phyloP scores from a whole-genome alignment of 805 yeast species.

The Candida insectorum region DNA sequence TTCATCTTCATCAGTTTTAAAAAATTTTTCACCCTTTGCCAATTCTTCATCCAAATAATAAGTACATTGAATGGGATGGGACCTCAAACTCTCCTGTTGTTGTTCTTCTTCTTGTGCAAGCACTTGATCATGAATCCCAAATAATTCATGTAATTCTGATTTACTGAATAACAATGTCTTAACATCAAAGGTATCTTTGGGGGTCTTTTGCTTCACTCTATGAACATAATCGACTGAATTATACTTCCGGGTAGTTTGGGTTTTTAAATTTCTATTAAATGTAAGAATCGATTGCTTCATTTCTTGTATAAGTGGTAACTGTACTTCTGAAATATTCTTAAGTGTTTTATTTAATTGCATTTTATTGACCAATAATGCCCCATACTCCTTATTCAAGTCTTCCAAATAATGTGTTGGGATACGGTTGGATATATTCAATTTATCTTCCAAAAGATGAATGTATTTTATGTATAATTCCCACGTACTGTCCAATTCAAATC shows the following conservation, averaged over 20 bases:
- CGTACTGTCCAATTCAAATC: slow-evolving; percentile 26
- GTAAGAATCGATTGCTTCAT: slow-evolving; percentile 23
- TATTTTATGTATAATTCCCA: slow-evolving; percentile 24
- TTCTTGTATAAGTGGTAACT: slow-evolving; percentile 34
- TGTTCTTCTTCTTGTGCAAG: slow-evolving; percentile 5
- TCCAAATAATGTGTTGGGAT: slow-evolving; percentile 14
- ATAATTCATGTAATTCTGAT: slow-evolving; percentile 8
- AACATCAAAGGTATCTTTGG: slow-evolving; percentile 2
- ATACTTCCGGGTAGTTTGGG: slow-evolving; percentile 11
- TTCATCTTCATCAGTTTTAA: slow-evolving; percentile 8
- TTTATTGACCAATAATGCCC: slow-evolving; percentile 16
- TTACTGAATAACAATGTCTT: slow-evolving; percentile 8
- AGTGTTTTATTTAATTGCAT: slow-evolving; percentile 14
- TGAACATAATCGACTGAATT: slow-evolving; percentile 1
- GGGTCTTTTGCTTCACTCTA: slow-evolving; percentile 1
- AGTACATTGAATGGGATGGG: slow-evolving; percentile 8
- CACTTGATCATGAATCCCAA: slow-evolving; percentile 8
- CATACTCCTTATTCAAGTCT: slow-evolving; percentile 19
- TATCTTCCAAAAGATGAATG: slow-evolving; percentile 18
- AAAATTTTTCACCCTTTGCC: slow-evolving; percentile 5
- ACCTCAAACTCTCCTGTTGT: background rate
- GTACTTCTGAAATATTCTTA: slow-evolving; percentile 22
- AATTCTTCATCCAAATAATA: slow-evolving; percentile 9
- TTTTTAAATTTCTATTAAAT: slow-evolving; percentile 18
- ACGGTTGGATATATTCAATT: slow-evolving; percentile 14